Evolutionary conservation across 2,329 filamentous ascomycete genomes (phyloP).

Genomic region (Penicillium griseofulvum): DNA sequence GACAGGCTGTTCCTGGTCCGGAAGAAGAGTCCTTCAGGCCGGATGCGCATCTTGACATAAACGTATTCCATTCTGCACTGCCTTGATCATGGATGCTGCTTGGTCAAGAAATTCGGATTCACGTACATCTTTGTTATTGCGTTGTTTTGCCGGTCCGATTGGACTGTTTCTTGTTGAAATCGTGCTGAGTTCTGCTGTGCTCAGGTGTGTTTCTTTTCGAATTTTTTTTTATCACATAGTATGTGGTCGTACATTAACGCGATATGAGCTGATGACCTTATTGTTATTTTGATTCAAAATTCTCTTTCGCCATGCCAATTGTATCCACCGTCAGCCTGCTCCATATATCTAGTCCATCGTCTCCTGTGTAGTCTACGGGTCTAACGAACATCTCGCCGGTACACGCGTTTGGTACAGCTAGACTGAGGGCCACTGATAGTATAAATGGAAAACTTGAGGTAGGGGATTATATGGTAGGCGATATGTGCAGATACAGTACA

Average conservation of each 20-base stretch:
- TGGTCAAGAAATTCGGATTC: background rate
- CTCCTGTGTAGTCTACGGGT: background rate
- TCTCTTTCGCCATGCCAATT: constrained; percentile 3
- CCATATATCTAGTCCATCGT: constrained; percentile 8
- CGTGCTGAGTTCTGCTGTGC: constrained; percentile 4
- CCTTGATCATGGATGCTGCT: constrained; percentile 4
- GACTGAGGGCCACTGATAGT: background rate
- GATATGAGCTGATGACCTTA: constrained; percentile 23
- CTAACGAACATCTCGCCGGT: background rate
- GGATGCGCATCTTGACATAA: constrained; percentile 33
- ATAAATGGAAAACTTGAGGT: background rate
- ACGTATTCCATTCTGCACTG: background rate
- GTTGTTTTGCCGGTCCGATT: background rate
- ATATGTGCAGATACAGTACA: constrained; percentile 1
- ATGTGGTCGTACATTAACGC: constrained; percentile 19
- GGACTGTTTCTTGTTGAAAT: constrained; percentile 6
- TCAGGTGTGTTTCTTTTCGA: constrained; percentile 8
- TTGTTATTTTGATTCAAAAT: background rate
- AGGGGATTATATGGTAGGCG: background rate
- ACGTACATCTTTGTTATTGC: constrained; percentile 3
- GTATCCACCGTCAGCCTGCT: constrained; percentile 6
- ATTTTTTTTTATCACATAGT: background rate
- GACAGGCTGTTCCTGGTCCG: constrained; percentile 48
- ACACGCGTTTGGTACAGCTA: background rate
- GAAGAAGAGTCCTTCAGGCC: constrained; percentile 38